Evolutionary conservation across 495 filamentous ascomycete species (phyloP).

Genomic region (Annulohypoxylon bovei): DNA sequence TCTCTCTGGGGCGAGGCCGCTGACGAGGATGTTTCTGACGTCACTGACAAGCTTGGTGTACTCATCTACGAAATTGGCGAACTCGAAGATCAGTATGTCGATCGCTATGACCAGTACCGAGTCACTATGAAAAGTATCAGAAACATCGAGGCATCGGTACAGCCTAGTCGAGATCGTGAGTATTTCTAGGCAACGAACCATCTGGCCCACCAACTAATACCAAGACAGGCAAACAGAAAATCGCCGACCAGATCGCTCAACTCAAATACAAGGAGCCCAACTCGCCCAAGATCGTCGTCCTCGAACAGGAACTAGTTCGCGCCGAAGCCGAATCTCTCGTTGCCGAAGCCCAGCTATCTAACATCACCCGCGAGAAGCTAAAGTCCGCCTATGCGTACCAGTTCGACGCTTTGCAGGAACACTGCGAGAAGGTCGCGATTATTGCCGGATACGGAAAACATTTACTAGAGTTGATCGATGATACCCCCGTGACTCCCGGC

Average conservation of each 20-base stretch:
- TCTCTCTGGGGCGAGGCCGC: slow-evolving; percentile 97
- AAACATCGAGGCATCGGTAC: slow-evolving; percentile 97
- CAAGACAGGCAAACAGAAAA: slow-evolving; percentile 92
- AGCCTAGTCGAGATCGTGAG: slow-evolving; percentile 96
- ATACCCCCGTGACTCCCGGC: slow-evolving; percentile 95
- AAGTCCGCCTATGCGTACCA: slow-evolving; percentile 99
- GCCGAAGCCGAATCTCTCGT: slow-evolving; percentile 98
- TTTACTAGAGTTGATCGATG: slow-evolving; percentile 91
- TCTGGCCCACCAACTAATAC: slow-evolving; percentile 3
- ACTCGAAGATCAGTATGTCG: slow-evolving; percentile 96
- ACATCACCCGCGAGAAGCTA: slow-evolving; percentile 99
- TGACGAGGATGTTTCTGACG: slow-evolving; percentile 98
- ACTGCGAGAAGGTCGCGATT: slow-evolving; percentile 98
- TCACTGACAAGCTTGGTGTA: slow-evolving; percentile 98
- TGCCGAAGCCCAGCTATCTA: slow-evolving; percentile 96
- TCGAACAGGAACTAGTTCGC: slow-evolving; percentile 98
- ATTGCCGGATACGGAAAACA: slow-evolving; percentile 98
- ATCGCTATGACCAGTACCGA: slow-evolving; percentile 98
- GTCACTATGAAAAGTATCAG: slow-evolving; percentile 99
- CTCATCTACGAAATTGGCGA: slow-evolving; percentile 98
- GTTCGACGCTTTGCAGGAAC: slow-evolving; percentile 96
- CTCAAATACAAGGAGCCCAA: slow-evolving; percentile 99
- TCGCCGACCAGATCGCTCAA: slow-evolving; percentile 98
- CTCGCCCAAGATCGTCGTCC: slow-evolving; percentile 94
- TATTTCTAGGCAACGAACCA: slow-evolving; percentile 12